Evolutionary conservation across 805 yeast species (phyloP).

Genomic region (Yarrowia divulgata): DNA sequence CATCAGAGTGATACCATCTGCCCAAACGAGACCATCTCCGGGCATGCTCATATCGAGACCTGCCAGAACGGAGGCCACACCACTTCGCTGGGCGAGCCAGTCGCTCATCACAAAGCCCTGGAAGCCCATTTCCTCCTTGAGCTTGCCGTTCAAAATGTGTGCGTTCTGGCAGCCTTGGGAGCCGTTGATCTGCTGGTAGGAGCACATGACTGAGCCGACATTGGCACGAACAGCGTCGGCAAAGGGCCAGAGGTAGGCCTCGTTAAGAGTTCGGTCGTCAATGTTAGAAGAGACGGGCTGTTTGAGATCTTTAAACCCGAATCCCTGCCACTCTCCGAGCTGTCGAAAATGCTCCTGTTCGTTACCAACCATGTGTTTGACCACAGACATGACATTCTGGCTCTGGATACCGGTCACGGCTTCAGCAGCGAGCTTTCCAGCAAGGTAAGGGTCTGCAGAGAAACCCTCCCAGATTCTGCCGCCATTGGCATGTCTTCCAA

Average conservation of each 20-base stretch:
- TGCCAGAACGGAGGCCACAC: constrained; percentile 62
- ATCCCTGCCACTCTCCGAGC: constrained; percentile 58
- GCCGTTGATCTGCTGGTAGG: constrained; percentile 64
- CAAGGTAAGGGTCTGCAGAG: constrained; percentile 67
- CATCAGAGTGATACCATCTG: constrained; percentile 51
- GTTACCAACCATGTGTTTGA: constrained; percentile 65
- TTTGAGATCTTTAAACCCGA: constrained; percentile 45
- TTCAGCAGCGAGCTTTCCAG: constrained; percentile 61
- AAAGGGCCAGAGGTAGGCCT: constrained; percentile 69
- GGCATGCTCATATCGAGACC: constrained; percentile 71
- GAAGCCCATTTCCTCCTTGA: constrained; percentile 68
- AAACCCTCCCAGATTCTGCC: constrained; percentile 73
- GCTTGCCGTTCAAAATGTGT: constrained; percentile 59
- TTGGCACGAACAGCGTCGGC: constrained; percentile 69
- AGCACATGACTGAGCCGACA: constrained; percentile 67
- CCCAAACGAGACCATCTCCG: constrained; percentile 56
- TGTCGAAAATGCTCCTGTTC: constrained; percentile 70
- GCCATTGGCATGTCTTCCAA: constrained; percentile 67
- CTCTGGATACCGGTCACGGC: constrained; percentile 64
- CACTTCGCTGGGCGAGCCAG: constrained; percentile 70
- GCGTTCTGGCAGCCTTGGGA: constrained; percentile 68
- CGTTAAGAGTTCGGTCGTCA: constrained; percentile 69
- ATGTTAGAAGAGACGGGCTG: constrained; percentile 60
- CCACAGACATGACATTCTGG: constrained; percentile 64
- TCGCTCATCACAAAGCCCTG: constrained; percentile 73